Conservation (phyloP, 768 basidiomycete genomes). For the Dacryopinax primogenitus region DNA sequence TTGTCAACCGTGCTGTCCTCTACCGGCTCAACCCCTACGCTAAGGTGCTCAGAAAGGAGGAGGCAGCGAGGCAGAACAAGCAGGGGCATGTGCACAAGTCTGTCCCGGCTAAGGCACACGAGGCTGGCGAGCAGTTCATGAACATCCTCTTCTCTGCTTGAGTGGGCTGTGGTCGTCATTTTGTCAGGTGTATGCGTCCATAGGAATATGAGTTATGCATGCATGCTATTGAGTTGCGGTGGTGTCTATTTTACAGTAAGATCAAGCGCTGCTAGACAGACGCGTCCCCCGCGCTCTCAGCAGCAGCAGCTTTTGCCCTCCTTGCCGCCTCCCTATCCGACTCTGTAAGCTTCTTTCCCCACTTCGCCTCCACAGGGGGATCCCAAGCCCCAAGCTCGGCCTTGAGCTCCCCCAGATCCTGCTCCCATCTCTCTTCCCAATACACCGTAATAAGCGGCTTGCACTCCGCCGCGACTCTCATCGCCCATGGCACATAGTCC, state of each 20-base stretch:
- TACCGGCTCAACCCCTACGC: slow-evolving; percentile 99
- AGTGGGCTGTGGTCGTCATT: slow-evolving; percentile 20
- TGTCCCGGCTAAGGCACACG: slow-evolving; percentile 32
- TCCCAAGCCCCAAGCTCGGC: slow-evolving; percentile 74
- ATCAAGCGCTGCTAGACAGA: background rate
- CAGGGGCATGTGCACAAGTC: slow-evolving; percentile 40
- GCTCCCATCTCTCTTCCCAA: slow-evolving; percentile 91
- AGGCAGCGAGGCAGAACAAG: slow-evolving; percentile 47
- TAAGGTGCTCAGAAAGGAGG: slow-evolving; percentile 80
- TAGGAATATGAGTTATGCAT: slow-evolving; percentile 8
- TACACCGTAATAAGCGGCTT: slow-evolving; percentile 76
- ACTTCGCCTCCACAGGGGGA: slow-evolving; percentile 53
- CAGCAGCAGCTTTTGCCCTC: slow-evolving; percentile 14
- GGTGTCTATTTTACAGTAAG: background rate
- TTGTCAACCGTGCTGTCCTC: slow-evolving; percentile 82
- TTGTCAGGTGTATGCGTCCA: slow-evolving; percentile 7
- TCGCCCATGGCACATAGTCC: slow-evolving; percentile 88
- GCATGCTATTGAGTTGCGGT: slow-evolving; percentile 1
- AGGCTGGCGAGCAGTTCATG: slow-evolving; percentile 69
- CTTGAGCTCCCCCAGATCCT: slow-evolving; percentile 70
- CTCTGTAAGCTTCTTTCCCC: slow-evolving; percentile 54
- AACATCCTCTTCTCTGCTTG: slow-evolving; percentile 73
- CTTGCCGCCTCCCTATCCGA: slow-evolving; percentile 40
- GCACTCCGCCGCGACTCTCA: slow-evolving; percentile 64
- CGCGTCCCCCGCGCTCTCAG: background rate